Base-by-base conservation (phyloP, 345 rosid genomes). In the Gossypium longicalyx region DNA sequence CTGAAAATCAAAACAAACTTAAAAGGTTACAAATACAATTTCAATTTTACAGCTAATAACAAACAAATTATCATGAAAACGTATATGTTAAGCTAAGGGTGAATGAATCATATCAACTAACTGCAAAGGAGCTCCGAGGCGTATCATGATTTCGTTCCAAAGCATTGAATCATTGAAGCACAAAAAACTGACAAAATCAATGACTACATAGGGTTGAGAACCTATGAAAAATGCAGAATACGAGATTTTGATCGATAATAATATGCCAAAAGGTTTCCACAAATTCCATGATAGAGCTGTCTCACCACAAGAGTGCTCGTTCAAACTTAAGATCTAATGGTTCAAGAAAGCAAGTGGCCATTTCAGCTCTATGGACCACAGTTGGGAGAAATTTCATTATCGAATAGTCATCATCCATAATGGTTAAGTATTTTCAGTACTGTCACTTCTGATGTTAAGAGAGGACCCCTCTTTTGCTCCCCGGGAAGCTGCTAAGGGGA, bases 1-100 rank as follows among this genome's bases (percentile, higher is more conserved):
- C 97, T 92, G 83, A 79, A 76, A 75, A 71, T 49, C 17, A 34
- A 20, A 67, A 9, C 22, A 19, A 62, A 57, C 48, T 47, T 48
- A 58, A 9, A 34, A 23, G 65, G 34, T 69, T 51, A 56, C 17
- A 17, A 45, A 64, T 51, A 56, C 20, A 13, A 34, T n/a, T 59
- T 53, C 54, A 64, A 63, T 12, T 72, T 56, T 29, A 57, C 45
- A 34, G 48, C 58, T 9, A 48, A 60, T 13, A 45, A 9, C 62
- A 76, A 45, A 38, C 51, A 52, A 20, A 22, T 43, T 29, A 69
- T 69, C 45, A 16, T 25, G 41, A 9, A 3, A 25, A 49, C 9
- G 38, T 71, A 45, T 19, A 43, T 41, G 12, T 25, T 43, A 20
- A 41, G 38, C 9, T 38, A 3, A 7, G 66, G 22, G 44, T 60